Evolutionary conservation across 306 rosid species (phyloP).

Genomic region (Pachyrhizus erosus): DNA sequence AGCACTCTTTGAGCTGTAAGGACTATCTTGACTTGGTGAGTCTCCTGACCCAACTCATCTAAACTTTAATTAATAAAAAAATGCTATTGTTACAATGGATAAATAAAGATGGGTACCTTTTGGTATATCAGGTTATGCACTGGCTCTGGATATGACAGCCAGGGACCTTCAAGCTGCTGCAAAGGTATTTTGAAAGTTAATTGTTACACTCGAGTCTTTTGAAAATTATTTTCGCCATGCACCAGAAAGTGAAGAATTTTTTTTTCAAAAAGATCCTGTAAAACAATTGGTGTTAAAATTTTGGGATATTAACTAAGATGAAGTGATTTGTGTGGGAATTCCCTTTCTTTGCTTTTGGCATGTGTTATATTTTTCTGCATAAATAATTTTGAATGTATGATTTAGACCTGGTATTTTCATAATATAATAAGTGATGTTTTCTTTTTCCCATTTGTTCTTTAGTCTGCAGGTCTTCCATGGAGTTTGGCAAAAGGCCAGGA

Average conservation of each 20-base stretch:
- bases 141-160: constrained; percentile 97
- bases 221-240: not conserved
- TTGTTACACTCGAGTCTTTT: not conserved
- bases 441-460: constrained; percentile 32
- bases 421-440: constrained; percentile 9
- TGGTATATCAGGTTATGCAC: constrained; percentile 77
- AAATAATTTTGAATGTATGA: constrained; percentile 8
- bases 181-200: constrained; percentile 53
- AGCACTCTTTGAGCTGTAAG: no score
- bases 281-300: not conserved
- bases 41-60: no score
- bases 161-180: constrained; percentile 89
- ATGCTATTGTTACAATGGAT: not conserved
- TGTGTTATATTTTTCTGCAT: constrained; percentile 19
- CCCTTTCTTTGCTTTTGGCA: not conserved
- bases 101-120: constrained; percentile 8
- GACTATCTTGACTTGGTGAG: no score
- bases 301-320: constrained; percentile 7
- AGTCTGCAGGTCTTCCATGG: constrained; percentile 99
- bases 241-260: not conserved
- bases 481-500: constrained; percentile 91
- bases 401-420: constrained; percentile 27
- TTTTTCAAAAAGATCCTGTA: not conserved
- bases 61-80: no score
- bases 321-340: constrained; percentile 21